Base-by-base conservation (phyloP, 495 filamentous ascomycete species). In the Neurospora sp. region DNA sequence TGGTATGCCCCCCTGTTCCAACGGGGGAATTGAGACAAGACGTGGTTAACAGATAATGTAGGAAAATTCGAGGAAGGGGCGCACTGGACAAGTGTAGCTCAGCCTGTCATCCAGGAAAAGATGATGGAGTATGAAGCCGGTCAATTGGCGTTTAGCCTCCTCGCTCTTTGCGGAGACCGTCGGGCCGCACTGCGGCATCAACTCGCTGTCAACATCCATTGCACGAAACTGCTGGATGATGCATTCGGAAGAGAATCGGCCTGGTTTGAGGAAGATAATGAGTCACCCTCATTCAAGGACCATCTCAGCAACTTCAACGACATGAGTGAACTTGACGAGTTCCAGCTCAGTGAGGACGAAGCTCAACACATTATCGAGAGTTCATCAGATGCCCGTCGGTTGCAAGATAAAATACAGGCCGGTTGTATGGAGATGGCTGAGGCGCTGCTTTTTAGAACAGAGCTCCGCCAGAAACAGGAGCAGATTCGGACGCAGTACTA, bases 101-200 rank as follows among this genome's bases (percentile, higher is more conserved):
- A 75, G 40, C 76, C 78, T 14, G 78, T 82, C 7, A 84, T 88
- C 38, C 72, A 82, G 27, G 71, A 77, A 1, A 80, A 82, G 31
- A 86, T 87, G 79, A 35, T 71, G 45, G 77, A 82, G 27, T 82
- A 83, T 69, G 78, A 83, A 72, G 77, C 75, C 7, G 81, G 81
- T 2, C 75, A 77, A 9, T 71, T 82, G 0, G 79, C 79, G 0
- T 87, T 84, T 76, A 87, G 78, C 74, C 82, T 88, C 38, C 77
- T 87, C 3, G 83, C 85, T 2, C 72, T 87, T 9, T 84, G 85
- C 77, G 76, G 81, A 10, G 83, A 84, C 16, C 81, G 82, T 0
- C 73, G 83, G 9, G 41, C 72, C 9, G 70, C 72, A 0, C 37
- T 83, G 16, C 77, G 79, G 1, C 41, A 53, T 14, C 71, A 81